Conservation (phyloP, 2,329 filamentous ascomycete species). For the Mycosphaerella arachidis region DNA sequence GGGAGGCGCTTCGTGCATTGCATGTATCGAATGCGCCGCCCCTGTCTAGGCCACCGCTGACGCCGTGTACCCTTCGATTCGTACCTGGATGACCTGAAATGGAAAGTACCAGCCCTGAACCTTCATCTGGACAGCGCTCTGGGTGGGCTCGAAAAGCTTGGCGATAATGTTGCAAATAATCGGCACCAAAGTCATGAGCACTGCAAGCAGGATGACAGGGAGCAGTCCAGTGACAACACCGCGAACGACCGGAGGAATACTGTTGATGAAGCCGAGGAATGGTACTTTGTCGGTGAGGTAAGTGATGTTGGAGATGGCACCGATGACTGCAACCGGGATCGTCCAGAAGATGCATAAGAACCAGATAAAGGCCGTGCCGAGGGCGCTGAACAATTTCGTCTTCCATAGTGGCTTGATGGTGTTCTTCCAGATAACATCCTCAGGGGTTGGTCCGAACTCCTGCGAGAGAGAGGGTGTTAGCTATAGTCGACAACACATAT, state of each 20-base stretch:
- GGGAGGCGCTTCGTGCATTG: no score
- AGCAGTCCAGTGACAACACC: constrained; percentile 46
- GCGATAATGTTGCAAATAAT: constrained; percentile 36
- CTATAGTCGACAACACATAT: no score
- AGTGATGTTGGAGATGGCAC: constrained; percentile 42
- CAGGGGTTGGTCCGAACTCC: constrained; percentile 39
- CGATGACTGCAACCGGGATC: constrained; percentile 43
- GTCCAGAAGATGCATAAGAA: constrained; percentile 45
- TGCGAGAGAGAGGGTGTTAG: no score
- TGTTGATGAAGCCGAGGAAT: constrained; percentile 41
- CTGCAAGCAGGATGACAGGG: constrained; percentile 38
- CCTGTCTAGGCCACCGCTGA: no score
- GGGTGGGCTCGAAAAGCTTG: constrained; percentile 30
- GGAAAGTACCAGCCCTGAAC: constrained; percentile 36
- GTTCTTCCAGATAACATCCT: constrained; percentile 43
- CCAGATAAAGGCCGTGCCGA: constrained; percentile 38
- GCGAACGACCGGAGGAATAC: constrained; percentile 38
- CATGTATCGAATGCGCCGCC: no score
- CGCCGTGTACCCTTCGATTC: no score
- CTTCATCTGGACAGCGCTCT: constrained; percentile 38
- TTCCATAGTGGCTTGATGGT: constrained; percentile 36
- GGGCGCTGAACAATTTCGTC: constrained; percentile 26
- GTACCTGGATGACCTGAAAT: constrained; percentile 35
- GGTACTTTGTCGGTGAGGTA: constrained; percentile 36
- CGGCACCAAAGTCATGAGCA: constrained; percentile 43